A percentile compares a stretch with the other conserved stretches of the same genome.
Evolutionary conservation across 441 rosid genomes (phyloP).

Genomic region (Mallotus japonicus): DNA sequence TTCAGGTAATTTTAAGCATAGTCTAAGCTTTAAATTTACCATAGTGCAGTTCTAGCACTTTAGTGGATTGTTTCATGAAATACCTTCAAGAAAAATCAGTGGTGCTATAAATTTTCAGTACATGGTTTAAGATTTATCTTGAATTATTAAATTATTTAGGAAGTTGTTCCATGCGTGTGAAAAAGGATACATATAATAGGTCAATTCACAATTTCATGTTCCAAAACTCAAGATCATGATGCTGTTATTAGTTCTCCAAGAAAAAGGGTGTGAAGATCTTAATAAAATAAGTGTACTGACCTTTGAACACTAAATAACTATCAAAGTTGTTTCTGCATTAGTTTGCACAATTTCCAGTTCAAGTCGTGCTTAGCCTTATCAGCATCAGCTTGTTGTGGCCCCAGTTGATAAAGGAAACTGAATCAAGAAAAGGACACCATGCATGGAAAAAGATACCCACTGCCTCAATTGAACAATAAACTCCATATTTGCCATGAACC

Average conservation of each 20-base stretch:
- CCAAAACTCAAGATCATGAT: neutral
- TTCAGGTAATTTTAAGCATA: neutral
- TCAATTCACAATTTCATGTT: neutral
- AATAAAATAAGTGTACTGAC: neutral
- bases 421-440: neutral
- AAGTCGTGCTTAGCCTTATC: neutral
- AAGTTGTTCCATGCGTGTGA: neutral
- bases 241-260: neutral
- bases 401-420: neutral
- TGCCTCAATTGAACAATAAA: neutral
- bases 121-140: neutral
- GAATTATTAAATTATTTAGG: too few species aligned
- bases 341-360: neutral
- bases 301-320: neutral
- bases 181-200: neutral
- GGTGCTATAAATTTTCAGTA: neutral
- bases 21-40: neutral
- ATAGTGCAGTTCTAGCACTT: neutral
- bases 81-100: neutral
- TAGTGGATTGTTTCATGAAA: neutral
- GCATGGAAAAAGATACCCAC: neutral
- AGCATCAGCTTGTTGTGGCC: neutral
- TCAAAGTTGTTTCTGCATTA: neutral
- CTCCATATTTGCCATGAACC: neutral
- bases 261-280: neutral